Evolutionary conservation across 495 filamentous ascomycete genomes (phyloP).

Genomic region (Lichenothelia convexa): DNA sequence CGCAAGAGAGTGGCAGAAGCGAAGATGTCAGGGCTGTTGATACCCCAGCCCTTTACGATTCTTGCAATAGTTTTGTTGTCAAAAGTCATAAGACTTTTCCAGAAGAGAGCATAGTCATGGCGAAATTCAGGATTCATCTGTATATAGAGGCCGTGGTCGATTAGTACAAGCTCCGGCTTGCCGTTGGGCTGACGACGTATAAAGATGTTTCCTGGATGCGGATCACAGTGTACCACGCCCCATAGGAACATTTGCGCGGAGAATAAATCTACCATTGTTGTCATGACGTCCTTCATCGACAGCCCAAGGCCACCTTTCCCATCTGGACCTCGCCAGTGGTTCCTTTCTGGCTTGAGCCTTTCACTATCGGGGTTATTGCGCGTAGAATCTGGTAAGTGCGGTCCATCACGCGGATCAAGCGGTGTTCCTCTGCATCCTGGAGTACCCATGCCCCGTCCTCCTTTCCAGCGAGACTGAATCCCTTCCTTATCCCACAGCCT

Average conservation of each 20-base stretch:
- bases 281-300: slow-evolving; percentile 71
- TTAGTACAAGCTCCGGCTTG: slow-evolving; percentile 74
- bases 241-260: slow-evolving; percentile 93
- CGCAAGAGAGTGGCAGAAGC: slow-evolving; percentile 76
- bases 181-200: slow-evolving; percentile 69
- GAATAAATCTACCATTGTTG: slow-evolving; percentile 88
- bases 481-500: slow-evolving; percentile 75
- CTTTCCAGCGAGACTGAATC: slow-evolving; percentile 55
- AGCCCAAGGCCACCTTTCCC: slow-evolving; percentile 66
- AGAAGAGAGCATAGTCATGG: slow-evolving; percentile 79
- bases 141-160: slow-evolving; percentile 93
- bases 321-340: slow-evolving; percentile 55
- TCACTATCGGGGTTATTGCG: slow-evolving; percentile 20
- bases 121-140: slow-evolving; percentile 71
- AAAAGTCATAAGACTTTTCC: slow-evolving; percentile 83
- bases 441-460: slow-evolving; percentile 54
- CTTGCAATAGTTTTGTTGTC: slow-evolving; percentile 63
- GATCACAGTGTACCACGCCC: slow-evolving; percentile 87
- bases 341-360: slow-evolving; percentile 58
- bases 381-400: slow-evolving; percentile 22
- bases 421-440: slow-evolving; percentile 56
- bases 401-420: slow-evolving; percentile 33
- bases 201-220: slow-evolving; percentile 94
- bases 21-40: slow-evolving; percentile 77
- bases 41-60: slow-evolving; percentile 63